Evolutionary conservation across 2,329 filamentous ascomycete genomes (phyloP).

Genomic region (Phyllosticta paracitricarpa): DNA sequence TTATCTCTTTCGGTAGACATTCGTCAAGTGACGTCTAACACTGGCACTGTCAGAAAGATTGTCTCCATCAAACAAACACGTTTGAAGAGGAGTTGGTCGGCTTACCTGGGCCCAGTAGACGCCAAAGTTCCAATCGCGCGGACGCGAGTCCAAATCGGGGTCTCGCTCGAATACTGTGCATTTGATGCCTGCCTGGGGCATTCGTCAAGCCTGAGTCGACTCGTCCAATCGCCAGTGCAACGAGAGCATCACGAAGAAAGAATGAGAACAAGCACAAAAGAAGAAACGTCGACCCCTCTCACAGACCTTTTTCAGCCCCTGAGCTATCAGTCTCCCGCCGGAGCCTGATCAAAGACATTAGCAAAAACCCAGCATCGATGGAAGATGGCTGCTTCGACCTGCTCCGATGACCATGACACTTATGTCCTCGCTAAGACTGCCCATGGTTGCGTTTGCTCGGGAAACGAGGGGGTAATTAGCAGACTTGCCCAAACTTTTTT

Average conservation of each 20-base stretch:
- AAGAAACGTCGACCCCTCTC: no score
- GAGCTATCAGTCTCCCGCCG: conserved; percentile 32
- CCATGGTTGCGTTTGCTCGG: neutral
- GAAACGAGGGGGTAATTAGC: neutral
- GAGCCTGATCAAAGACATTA: conserved; percentile 21
- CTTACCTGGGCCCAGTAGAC: conserved; percentile 47
- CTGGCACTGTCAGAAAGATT: neutral
- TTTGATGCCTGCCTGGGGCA: conserved; percentile 20
- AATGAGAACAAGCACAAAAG: neutral
- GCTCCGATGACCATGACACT: conserved; percentile 10
- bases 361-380: conserved; percentile 20
- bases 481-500: neutral
- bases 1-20: conserved; percentile 39
- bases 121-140: conserved; percentile 54
- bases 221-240: neutral
- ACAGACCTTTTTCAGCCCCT: conserved; percentile 31
- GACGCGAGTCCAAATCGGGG: conserved; percentile 27
- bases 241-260: neutral
- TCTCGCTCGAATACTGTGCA: conserved; percentile 51
- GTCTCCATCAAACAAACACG: neutral
- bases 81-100: neutral
- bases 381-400: neutral
- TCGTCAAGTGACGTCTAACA: conserved; percentile 1
- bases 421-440: conserved; percentile 1
- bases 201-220: conserved; percentile 2